Conservation (phyloP, 1,139 yeast genomes). For the Pichia sorboxylosa region DNA sequence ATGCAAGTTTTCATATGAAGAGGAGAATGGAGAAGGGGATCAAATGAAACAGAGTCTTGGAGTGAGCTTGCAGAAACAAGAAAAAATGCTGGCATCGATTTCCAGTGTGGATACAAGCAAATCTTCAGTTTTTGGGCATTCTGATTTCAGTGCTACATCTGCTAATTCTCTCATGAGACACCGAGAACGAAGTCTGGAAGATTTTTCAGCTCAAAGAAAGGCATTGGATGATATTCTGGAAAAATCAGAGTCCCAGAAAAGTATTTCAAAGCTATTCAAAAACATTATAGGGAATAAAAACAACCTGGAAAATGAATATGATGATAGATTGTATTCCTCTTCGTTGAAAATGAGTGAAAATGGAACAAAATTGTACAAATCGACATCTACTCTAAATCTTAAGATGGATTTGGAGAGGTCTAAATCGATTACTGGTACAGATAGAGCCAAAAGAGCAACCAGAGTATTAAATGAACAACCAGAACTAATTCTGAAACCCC, state of each 20-base stretch:
- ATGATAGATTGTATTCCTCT: no score
- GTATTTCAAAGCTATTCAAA: slow-evolving; percentile 32
- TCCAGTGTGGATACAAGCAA: slow-evolving; percentile 22
- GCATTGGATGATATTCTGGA: slow-evolving; percentile 32
- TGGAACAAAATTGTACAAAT: no score
- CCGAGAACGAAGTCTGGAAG: slow-evolving; percentile 28
- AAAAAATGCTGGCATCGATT: slow-evolving; percentile 22
- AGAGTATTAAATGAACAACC: slow-evolving; percentile 61
- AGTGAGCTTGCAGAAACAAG: no score
- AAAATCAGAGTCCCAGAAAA: slow-evolving; percentile 30
- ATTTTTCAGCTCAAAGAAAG: slow-evolving; percentile 20
- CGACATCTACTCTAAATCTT: no score
- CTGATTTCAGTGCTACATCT: slow-evolving; percentile 77
- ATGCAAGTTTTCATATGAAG: slow-evolving; percentile 26
- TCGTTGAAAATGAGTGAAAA: no score
- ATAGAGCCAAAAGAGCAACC: slow-evolving; percentile 57
- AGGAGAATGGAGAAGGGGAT: slow-evolving; percentile 6
- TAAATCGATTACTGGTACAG: slow-evolving; percentile 59
- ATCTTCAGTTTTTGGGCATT: slow-evolving; percentile 27
- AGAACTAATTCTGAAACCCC: slow-evolving; percentile 56
- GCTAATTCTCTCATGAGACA: slow-evolving; percentile 80
- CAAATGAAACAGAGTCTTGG: no score
- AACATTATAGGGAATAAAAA: slow-evolving; percentile 27
- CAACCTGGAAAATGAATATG: no score
- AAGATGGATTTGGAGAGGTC: no score